Evolutionary conservation across 257 asterid species (phyloP).

Genomic region (Paraleonurus japonicus): DNA sequence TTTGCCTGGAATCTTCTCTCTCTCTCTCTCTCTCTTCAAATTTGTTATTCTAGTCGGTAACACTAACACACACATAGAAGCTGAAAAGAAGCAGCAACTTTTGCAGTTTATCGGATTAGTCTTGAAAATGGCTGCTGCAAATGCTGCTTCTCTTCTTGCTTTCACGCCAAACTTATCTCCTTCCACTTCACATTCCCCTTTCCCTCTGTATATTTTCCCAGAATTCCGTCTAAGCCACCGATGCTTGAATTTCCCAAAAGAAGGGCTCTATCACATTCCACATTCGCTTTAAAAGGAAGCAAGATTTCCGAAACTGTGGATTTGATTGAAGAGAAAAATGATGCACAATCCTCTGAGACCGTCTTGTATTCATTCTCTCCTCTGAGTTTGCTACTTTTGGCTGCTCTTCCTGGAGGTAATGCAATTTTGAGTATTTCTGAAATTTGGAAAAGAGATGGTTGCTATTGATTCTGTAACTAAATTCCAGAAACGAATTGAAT

Average conservation of each 20-base stretch:
- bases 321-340: conserved; percentile 22
- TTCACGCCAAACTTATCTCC: conserved; percentile 30
- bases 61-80: too few relatives aligned
- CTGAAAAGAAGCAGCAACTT: too few relatives aligned
- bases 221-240: neutral
- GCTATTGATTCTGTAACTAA: neutral
- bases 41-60: too few relatives aligned
- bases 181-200: conserved; percentile 25
- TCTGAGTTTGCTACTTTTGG: conserved; percentile 45
- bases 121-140: conserved; percentile 46
- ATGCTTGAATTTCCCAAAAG: neutral
- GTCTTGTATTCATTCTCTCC: conserved; percentile 61
- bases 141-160: conserved; percentile 53
- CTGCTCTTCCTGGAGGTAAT: conserved; percentile 90
- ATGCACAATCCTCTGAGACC: conserved; percentile 37
- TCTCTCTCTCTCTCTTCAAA: neutral
- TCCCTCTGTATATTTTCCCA: conserved; percentile 17
- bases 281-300: conserved; percentile 30
- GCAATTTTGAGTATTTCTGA: neutral
- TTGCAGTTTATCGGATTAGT: neutral
- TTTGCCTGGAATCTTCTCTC: conserved; percentile 34
- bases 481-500: neutral
- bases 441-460: neutral
- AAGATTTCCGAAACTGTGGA: conserved; percentile 27
- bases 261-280: conserved; percentile 21